Evolutionary conservation across 345 rosid genomes (phyloP), one percentile per base, ranked within the genome.

Genomic region (Lagerstroemia speciosa): DNA sequence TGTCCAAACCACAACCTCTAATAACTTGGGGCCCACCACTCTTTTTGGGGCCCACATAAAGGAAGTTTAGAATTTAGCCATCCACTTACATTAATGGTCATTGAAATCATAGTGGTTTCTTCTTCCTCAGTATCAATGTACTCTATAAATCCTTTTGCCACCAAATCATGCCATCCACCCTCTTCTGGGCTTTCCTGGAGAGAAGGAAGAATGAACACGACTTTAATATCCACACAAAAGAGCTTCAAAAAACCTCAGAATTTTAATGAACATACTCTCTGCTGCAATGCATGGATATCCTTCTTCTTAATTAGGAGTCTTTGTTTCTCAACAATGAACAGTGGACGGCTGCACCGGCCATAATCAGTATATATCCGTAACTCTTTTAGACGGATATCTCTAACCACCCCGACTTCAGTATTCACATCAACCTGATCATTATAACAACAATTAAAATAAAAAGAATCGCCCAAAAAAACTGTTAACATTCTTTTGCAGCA

Each of bases 31-130:
- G 3, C 57, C 57, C 57, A 15, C 22, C 57, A 52, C 2, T 52
- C 57, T 52, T 52, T 52, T n/a, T 11, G 3, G 26, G 24, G 7
- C 19, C 27, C 57, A 20, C 31, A 0, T 27, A 57, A 6, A 57
- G 16, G 5, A 52, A 20, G 26, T 4, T 26, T 10, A 2, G 8
- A 11, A 7, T 20, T 57, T n/a, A n/a, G 24, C 30, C 32, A 26
- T 27, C 29, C 27, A 78, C 97, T 82, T 76, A 94, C 99, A 84
- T 79, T 93, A 68, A 94, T 94, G 45, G 99, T 94, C 99, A 94
- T 94, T 62, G 99, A 91, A 71, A 94, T 94, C 99, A 94, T 94
- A 36, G 99, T 94, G 8, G 97, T 94, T 78, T 94, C 99, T 71
- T 94, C 99, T 84, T 91, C 99, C 80, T 94, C 99, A 0, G 97